Evolutionary conservation across 495 filamentous ascomycete species (phyloP).

Genomic region (Neurospora sublineolata): DNA sequence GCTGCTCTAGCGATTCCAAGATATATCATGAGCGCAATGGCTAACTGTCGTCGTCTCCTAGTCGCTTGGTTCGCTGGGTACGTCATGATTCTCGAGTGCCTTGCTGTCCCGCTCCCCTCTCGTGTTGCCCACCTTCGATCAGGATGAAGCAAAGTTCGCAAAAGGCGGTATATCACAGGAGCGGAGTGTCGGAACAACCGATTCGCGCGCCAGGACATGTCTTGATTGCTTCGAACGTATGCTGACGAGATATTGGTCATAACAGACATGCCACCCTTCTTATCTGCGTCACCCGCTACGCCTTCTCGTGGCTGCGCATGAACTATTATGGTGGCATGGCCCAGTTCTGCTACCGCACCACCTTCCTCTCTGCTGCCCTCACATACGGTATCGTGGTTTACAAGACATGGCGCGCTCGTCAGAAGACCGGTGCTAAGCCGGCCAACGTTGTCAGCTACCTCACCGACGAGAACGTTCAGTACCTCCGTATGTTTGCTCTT

Average conservation of each 20-base stretch:
- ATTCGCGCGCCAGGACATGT: neutral
- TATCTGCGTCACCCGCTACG: slow-evolving; percentile 69
- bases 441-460: slow-evolving; percentile 52
- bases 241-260: neutral
- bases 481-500: slow-evolving; percentile 58
- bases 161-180: neutral
- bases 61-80: slow-evolving; percentile 85
- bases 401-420: slow-evolving; percentile 82
- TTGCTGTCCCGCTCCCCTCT: neutral
- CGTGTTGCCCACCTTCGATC: neutral
- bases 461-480: slow-evolving; percentile 93
- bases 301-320: slow-evolving; percentile 70
- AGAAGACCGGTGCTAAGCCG: slow-evolving; percentile 49
- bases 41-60: slow-evolving; percentile 19
- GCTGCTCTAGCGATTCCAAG: slow-evolving; percentile 2
- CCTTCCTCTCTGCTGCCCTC: slow-evolving; percentile 75
- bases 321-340: slow-evolving; percentile 66
- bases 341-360: slow-evolving; percentile 71
- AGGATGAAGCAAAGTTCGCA: neutral
- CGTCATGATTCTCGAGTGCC: slow-evolving; percentile 22
- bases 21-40: neutral
- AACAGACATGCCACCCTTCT: slow-evolving; percentile 72
- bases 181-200: neutral
- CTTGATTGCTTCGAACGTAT: neutral
- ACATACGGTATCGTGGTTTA: slow-evolving; percentile 99